These are phyloP conservation scores for Globisporangium splendens DNA, from an alignment of 352 stramenopile genomes.

Conservation along the genomic window DNA sequence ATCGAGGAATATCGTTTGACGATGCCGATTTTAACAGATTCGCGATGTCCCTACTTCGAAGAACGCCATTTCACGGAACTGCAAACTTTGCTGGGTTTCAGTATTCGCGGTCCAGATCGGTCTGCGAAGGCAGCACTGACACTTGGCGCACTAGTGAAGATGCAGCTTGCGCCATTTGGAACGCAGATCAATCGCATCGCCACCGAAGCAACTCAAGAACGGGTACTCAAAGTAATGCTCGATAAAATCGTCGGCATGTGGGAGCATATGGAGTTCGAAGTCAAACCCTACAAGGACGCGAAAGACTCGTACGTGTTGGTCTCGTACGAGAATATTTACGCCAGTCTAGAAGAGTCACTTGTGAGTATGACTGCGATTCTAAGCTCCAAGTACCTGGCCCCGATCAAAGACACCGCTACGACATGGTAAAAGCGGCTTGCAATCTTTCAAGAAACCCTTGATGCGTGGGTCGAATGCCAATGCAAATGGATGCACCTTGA, in stretches of 20 bases:
- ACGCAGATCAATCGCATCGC: slow-evolving; percentile 81
- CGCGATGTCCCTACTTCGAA: slow-evolving; percentile 57
- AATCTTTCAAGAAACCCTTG: slow-evolving; percentile 79
- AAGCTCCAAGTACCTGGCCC: slow-evolving; percentile 84
- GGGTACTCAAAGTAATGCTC: slow-evolving; percentile 86
- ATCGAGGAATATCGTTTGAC: slow-evolving; percentile 83
- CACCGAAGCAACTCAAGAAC: slow-evolving; percentile 86
- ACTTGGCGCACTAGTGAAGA: slow-evolving; percentile 76
- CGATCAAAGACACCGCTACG: slow-evolving; percentile 66
- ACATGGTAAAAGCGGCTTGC: slow-evolving; percentile 70
- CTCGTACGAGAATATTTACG: slow-evolving; percentile 74
- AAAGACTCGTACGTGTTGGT: slow-evolving; percentile 88
- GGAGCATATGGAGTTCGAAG: slow-evolving; percentile 84
- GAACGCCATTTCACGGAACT: slow-evolving; percentile 59
- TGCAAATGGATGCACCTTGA: slow-evolving; percentile 83
- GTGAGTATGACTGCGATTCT: slow-evolving; percentile 88
- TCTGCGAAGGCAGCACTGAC: slow-evolving; percentile 38
- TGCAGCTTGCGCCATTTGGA: slow-evolving; percentile 69
- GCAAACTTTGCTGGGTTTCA: slow-evolving; percentile 71
- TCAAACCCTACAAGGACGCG: slow-evolving; percentile 87
- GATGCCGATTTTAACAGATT: slow-evolving; percentile 69
- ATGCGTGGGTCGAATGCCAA: slow-evolving; percentile 78
- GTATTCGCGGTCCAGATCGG: slow-evolving; percentile 30
- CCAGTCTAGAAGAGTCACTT: slow-evolving; percentile 86
- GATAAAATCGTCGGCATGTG: slow-evolving; percentile 82